A percentile compares a stretch with the other conserved stretches of the same genome.
Conservation (phyloP, 1,284 basidiomycete genomes). For the Retiboletus flavoniger region DNA sequence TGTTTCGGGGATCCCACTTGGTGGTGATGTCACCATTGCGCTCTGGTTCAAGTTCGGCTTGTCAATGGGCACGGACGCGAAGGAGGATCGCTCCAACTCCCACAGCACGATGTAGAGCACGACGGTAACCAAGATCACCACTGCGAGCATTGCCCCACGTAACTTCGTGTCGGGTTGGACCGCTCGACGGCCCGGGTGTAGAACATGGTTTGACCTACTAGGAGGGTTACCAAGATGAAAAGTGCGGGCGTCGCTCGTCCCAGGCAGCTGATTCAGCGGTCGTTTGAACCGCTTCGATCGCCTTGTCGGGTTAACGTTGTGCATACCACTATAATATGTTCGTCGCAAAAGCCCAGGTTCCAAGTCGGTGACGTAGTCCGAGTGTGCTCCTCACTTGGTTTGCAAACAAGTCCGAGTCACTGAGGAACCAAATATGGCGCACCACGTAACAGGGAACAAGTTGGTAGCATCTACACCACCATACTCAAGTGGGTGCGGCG, state of each 20-base stretch:
- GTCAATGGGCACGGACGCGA: not conserved
- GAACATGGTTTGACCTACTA: not conserved
- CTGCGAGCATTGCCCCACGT: slow-evolving; percentile 17
- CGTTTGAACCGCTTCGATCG: slow-evolving; percentile 14
- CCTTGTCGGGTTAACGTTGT: slow-evolving; percentile 16
- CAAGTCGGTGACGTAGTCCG: too few species aligned
- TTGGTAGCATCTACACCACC: too few species aligned
- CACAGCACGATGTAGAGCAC: slow-evolving; percentile 28
- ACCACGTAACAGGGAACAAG: too few species aligned
- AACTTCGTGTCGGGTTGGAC: slow-evolving; percentile 10
- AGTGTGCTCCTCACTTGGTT: too few species aligned
- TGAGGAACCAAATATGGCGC: too few species aligned
- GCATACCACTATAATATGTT: too few species aligned
- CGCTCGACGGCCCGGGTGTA: not conserved
- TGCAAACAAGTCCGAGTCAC: too few species aligned
- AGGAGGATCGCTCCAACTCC: slow-evolving; percentile 21
- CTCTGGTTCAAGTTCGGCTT: not conserved
- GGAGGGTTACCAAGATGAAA: not conserved
- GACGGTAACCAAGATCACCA: slow-evolving; percentile 25
- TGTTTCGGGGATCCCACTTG: not conserved
- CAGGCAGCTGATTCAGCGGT: not conserved
- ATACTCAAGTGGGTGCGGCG: too few species aligned
- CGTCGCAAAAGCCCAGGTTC: too few species aligned
- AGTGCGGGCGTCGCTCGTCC: not conserved
- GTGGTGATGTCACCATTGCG: not conserved